These are phyloP conservation scores for Leptographium lundbergii DNA, from an alignment of 2,329 filamentous ascomycete species.

Conservation along the genomic window DNA sequence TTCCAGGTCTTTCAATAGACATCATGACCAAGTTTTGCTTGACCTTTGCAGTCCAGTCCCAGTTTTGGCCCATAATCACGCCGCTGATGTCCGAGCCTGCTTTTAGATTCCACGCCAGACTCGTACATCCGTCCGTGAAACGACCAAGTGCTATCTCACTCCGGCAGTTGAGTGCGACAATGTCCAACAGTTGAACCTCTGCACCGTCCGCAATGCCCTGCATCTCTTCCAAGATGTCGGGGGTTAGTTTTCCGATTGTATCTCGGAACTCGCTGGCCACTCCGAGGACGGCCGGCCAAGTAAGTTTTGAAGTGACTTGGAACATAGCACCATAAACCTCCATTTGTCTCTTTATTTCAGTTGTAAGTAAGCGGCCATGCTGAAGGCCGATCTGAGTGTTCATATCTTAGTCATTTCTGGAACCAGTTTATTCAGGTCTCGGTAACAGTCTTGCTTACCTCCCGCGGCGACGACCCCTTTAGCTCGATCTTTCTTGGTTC, in stretches of 20 bases:
- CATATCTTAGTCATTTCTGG: background rate
- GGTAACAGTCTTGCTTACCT: background rate
- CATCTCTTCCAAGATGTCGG: slow-evolving; percentile 23
- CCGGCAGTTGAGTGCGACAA: slow-evolving; percentile 43
- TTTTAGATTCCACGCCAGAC: slow-evolving; percentile 29
- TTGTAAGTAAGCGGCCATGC: background rate
- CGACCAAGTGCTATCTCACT: slow-evolving; percentile 45
- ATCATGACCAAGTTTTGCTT: slow-evolving; percentile 1
- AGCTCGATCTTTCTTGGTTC: background rate
- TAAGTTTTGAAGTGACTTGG: background rate
- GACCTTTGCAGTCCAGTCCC: slow-evolving; percentile 26
- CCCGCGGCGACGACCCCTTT: background rate
- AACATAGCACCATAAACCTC: background rate
- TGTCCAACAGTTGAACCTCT: slow-evolving; percentile 29
- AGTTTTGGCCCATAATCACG: slow-evolving; percentile 40
- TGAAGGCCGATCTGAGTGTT: background rate
- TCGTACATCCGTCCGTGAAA: slow-evolving; percentile 44
- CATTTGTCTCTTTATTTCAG: background rate
- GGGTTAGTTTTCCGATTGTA: background rate
- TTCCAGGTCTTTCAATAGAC: slow-evolving; percentile 8
- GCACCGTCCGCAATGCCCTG: slow-evolving; percentile 36
- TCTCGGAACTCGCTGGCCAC: background rate
- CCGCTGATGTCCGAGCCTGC: slow-evolving; percentile 5
- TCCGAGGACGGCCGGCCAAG: background rate
- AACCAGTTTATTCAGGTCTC: background rate